Base-by-base conservation (phyloP, 108 stramenopile species). In the Cylindrotheca closterium region DNA sequence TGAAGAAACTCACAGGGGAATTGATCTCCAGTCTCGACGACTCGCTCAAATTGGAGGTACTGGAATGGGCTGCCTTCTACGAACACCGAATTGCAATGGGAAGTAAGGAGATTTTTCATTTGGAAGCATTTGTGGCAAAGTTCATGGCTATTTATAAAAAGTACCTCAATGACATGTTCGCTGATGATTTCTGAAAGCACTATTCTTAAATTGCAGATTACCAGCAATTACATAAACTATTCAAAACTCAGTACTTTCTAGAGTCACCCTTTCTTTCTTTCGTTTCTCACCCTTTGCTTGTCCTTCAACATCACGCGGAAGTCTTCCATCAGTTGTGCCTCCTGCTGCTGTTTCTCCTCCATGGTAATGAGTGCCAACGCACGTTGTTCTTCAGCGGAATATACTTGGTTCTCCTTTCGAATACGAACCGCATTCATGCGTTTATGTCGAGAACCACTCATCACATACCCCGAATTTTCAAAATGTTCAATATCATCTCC, bases 391-490 rank as follows among this genome's bases (percentile, higher is more conserved):
- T 98, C 98, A 12, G 98, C 97, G 32, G 87, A 86, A 71, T 97
- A 98, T 31, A 99, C 96, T 79, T 99, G 99, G 72, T 98, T 98
- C 78, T 99, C 99, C 86, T 99, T 99, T n/a, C 99, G 86, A 32
- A 98, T 82, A 80, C 99, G 96, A 21, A 99, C 94, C 12, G 96
- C 99, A 71, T 99, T 98, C 99, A 99, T 99, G 18, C 98, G 75
- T 33, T 91, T 78, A 74, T 99, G 97, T 48, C 99, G 92, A 3
- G 84, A 90, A 22, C 99, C 99, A 28, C 80, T 84, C 97, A 99
- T 98, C 58, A 96, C 99, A 66, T 92, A 99, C 23, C 99, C 99
- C 7, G 82, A 79, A 19, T 79, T 78, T 79, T 99, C 99, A 65
- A 94, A 88, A 0, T 71, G 58, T 33, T 96, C 95, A 67, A 99